Conservation (phyloP, 345 rosid genomes). For the Lepidium sativum region DNA sequence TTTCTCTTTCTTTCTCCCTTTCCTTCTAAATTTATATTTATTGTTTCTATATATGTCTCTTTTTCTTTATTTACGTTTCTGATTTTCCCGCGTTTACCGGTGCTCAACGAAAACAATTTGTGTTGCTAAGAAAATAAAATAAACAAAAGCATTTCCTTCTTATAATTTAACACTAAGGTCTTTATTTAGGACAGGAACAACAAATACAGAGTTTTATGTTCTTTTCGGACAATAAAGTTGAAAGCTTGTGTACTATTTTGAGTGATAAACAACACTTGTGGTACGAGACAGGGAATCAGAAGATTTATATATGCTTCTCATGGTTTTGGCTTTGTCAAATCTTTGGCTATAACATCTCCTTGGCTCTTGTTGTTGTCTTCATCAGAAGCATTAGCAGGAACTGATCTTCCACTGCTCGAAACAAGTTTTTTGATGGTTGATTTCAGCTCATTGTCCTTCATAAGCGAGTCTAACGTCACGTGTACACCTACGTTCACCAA, state of each 20-base stretch:
- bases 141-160: too few relatives aligned
- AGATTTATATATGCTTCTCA: not conserved
- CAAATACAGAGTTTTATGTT: too few relatives aligned
- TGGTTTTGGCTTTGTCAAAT: constrained; percentile 6
- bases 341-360: constrained; percentile 11
- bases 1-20: constrained; percentile 16
- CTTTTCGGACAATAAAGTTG: not conserved
- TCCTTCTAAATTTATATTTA: constrained; percentile 7
- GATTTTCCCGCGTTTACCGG: constrained; percentile 12
- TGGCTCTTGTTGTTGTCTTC: constrained; percentile 9
- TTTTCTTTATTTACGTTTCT: constrained; percentile 1
- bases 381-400: constrained; percentile 44
- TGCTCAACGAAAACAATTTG: not conserved
- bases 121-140: too few relatives aligned
- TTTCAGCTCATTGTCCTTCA: constrained; percentile 62
- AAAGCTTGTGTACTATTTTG: not conserved
- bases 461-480: constrained; percentile 65
- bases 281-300: not conserved
- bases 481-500: constrained; percentile 59
- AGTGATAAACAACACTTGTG: not conserved
- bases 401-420: constrained; percentile 61
- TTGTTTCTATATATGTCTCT: constrained; percentile 9
- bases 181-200: too few relatives aligned
- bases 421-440: constrained; percentile 51
- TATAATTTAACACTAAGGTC: too few relatives aligned